These are phyloP conservation scores for Lathyrus sativus DNA, from an alignment of 306 rosid genomes.

Conservation along the genomic window DNA sequence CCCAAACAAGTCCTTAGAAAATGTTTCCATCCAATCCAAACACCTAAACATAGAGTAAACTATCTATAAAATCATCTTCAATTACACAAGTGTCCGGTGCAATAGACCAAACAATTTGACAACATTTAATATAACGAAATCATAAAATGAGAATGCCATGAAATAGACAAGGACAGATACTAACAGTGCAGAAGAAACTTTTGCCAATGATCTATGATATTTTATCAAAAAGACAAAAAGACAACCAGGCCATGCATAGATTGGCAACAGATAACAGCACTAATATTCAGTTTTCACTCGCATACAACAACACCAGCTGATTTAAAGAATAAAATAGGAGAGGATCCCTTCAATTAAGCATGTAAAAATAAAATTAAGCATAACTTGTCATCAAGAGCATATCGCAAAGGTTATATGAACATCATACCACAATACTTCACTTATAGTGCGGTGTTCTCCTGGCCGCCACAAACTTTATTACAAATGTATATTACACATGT, in stretches of 20 bases:
- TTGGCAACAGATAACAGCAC: neutral
- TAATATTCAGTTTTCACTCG: constrained; percentile 1
- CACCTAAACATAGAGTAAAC: constrained; percentile 6
- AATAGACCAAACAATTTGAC: constrained; percentile 27
- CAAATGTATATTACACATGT: neutral
- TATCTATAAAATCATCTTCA: constrained; percentile 20
- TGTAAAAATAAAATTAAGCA: constrained; percentile 26
- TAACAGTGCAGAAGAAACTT: constrained; percentile 30
- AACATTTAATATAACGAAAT: constrained; percentile 1
- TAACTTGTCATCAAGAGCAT: neutral
- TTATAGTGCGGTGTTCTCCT: neutral
- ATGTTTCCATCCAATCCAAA: constrained; percentile 13
- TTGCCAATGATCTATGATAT: constrained; percentile 11
- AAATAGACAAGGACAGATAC: constrained; percentile 13
- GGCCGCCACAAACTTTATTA: neutral
- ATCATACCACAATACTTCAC: neutral
- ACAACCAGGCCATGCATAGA: constrained; percentile 27
- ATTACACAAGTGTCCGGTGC: constrained; percentile 12
- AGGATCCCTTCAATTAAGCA: constrained; percentile 7
- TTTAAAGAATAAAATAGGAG: neutral
- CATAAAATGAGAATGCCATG: neutral
- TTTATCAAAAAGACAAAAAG: constrained; percentile 16
- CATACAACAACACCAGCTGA: constrained; percentile 23
- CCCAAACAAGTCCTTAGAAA: constrained; percentile 7
- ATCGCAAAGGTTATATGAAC: constrained; percentile 13